Base-by-base conservation (phyloP, 345 rosid species). In the Gossypium stocksii region DNA sequence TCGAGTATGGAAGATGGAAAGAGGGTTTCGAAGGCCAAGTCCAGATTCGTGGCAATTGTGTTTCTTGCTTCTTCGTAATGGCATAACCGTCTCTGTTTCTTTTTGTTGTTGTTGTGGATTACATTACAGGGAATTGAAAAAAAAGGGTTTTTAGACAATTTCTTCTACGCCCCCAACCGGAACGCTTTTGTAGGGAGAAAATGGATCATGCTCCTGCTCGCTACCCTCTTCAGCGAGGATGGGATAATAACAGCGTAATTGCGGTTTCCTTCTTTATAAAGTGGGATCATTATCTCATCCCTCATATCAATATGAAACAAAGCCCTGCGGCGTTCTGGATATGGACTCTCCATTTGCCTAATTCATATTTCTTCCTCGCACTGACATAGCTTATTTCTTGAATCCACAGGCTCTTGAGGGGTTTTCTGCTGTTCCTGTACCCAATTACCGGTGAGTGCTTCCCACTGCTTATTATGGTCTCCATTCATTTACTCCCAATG, bases 181-280 rank as follows among this genome's bases (percentile, higher is more conserved):
- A 46, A 46, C 51, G 15, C 51, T 13, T 46, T 46, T 46, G 4
- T 13, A 46, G 51, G 51, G 7, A 86, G 86, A 83, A 90, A 62
- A 70, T 52, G 23, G 73, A 70, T 34, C 23, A 77, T 91, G 99
- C 89, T 84, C 97, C 94, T 71, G 86, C 85, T 87, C 93, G 94
- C 87, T 87, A 82, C 80, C 86, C 89, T 85, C 88, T 80, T 72
- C 97, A 87, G 81, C 97, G 88, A 89, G 97, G 93, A 87, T 89
- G 98, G 98, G 99, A 95, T 84, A 90, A 90, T 86, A 93, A 89
- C 99, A 95, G 97, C 93, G 99, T 95, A 95, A 93, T 95, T 91
- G 98, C 85, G 99, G 99, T 91, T 93, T 95, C 85, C 94, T 90
- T 88, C 93, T 90, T 93, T 86, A 85, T 83, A 85, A 70, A 29